phyloP scores from a whole-genome alignment of 495 filamentous ascomycete species.

The Hypoxylon intermedium region DNA sequence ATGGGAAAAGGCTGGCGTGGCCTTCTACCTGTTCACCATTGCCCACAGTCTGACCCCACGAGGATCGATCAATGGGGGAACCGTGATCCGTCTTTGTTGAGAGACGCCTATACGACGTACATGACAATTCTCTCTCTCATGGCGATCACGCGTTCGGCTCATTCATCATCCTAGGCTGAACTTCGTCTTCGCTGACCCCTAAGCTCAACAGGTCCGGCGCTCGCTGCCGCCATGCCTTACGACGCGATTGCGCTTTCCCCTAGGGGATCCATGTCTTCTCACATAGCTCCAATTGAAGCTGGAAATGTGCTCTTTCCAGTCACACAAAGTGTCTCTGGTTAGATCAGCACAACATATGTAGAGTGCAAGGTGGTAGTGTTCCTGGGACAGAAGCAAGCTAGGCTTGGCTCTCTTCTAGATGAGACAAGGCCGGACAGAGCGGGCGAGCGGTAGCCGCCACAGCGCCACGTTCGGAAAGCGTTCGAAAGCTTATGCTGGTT shows the following conservation, averaged over 20 bases:
- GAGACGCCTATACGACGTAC: background rate
- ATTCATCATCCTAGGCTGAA: background rate
- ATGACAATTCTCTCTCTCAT: conserved; percentile 2
- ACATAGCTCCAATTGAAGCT: background rate
- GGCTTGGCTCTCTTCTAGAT: background rate
- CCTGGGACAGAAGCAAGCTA: background rate
- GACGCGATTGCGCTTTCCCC: background rate
- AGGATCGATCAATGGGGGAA: conserved; percentile 20
- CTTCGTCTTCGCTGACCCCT: background rate
- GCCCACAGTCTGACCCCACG: conserved; percentile 20
- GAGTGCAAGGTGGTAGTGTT: background rate
- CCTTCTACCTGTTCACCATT: conserved; percentile 2
- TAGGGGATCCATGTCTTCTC: background rate
- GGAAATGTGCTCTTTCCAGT: background rate
- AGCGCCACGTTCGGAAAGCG: conserved; percentile 8
- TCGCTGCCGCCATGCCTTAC: background rate
- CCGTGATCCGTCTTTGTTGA: conserved; percentile 27
- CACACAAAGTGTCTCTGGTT: conserved; percentile 10
- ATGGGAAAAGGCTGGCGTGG: conserved; percentile 8
- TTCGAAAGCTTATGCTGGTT: background rate
- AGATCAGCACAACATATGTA: conserved; percentile 26
- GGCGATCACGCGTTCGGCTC: conserved; percentile 10
- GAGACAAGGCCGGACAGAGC: conserved; percentile 9
- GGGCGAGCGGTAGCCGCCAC: background rate
- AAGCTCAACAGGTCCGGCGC: conserved; percentile 14